These are phyloP conservation scores for Solanum raphanifolium DNA, from an alignment of 257 asterid genomes.

Conservation along the genomic window DNA sequence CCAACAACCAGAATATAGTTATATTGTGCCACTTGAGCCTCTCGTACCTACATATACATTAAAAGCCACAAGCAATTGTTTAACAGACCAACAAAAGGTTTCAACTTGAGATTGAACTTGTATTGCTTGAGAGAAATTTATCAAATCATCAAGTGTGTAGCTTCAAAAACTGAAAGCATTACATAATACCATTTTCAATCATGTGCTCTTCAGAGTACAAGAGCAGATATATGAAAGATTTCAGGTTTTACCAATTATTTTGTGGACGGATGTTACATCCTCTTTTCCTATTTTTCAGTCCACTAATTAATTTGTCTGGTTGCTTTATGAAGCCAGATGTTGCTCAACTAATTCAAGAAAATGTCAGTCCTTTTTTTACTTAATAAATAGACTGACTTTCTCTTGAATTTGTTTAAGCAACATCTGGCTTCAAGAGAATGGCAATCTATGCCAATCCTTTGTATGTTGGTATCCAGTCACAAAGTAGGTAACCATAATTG, in stretches of 20 bases:
- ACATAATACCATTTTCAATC: background rate
- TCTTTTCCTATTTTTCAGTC: background rate
- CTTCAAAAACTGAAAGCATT: background rate
- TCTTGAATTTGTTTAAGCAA: background rate
- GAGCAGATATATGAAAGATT: background rate
- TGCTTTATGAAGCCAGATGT: background rate
- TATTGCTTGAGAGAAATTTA: background rate
- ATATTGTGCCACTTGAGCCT: constrained; percentile 93
- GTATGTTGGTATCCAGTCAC: background rate
- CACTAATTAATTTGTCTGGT: background rate
- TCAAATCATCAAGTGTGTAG: background rate
- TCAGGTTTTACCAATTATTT: background rate
- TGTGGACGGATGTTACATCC: background rate
- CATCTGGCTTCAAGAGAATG: background rate
- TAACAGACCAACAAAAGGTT: background rate
- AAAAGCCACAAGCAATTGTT: background rate
- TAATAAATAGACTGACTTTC: background rate
- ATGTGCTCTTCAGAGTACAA: background rate
- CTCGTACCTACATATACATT: constrained; percentile 54
- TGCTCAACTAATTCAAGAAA: background rate
- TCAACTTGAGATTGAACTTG: background rate
- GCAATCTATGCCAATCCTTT: background rate
- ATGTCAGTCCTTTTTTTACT: background rate
- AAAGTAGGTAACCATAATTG: background rate
- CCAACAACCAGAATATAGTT: constrained; percentile 95